Conservation (phyloP, 1,284 basidiomycete species). For the Leccinum angustisporum region DNA sequence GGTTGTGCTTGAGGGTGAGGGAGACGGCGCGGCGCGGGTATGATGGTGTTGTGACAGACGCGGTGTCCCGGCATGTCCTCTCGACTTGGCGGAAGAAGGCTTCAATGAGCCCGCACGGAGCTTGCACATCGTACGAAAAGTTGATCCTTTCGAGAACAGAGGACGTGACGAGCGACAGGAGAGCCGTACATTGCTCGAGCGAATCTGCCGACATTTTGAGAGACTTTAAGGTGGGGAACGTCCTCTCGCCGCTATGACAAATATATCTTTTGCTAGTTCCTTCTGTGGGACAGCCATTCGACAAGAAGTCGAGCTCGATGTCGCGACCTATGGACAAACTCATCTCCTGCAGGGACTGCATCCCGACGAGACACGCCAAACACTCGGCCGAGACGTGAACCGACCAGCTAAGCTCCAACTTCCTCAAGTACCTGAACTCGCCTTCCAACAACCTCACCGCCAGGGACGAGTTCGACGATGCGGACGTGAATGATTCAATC, state of each 20-base stretch:
- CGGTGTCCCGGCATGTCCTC: constrained; percentile 12
- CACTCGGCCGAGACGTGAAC: constrained; percentile 29
- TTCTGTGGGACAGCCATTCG: constrained; percentile 7
- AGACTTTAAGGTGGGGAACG: constrained; percentile 23
- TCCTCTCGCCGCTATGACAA: constrained; percentile 1
- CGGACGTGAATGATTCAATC: constrained; percentile 28
- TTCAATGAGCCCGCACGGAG: constrained; percentile 21
- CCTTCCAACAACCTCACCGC: constrained; percentile 20
- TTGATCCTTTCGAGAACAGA: no score
- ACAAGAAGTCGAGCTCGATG: constrained; percentile 21
- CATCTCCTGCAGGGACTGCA: constrained; percentile 27
- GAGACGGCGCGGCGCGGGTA: constrained; percentile 10
- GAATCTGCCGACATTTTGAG: constrained; percentile 26
- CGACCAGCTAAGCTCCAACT: constrained; percentile 25
- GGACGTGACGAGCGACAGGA: constrained; percentile 28
- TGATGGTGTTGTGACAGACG: not conserved
- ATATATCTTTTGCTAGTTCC: not conserved
- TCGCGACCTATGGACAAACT: constrained; percentile 21
- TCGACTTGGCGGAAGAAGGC: constrained; percentile 27
- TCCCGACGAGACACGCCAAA: constrained; percentile 19
- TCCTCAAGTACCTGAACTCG: constrained; percentile 25
- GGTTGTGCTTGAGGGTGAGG: constrained; percentile 31
- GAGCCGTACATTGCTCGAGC: constrained; percentile 30
- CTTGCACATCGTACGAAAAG: constrained; percentile 33
- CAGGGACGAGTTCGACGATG: constrained; percentile 12